phyloP scores from a whole-genome alignment of 2,329 filamentous ascomycete genomes.

The Verticillium isaacii region DNA sequence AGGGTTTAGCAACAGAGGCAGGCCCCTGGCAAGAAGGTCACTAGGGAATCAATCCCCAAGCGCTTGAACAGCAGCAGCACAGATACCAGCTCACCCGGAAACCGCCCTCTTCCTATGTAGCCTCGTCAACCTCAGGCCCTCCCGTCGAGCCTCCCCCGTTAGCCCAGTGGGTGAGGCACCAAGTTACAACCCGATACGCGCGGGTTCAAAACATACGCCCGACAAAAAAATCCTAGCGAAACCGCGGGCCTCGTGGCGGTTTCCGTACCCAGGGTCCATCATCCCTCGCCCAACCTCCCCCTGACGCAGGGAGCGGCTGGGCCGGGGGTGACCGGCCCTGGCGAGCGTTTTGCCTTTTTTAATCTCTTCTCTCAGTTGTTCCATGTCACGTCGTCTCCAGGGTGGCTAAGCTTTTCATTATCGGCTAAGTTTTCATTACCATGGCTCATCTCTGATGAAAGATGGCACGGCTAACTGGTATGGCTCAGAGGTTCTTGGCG shows the following conservation, averaged over 20 bases:
- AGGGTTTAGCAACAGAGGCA: no score
- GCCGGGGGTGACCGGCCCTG: neutral
- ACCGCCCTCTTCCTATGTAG: neutral
- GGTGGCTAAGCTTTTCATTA: no score
- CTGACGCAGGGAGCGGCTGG: neutral
- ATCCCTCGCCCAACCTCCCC: neutral
- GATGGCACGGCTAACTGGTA: neutral
- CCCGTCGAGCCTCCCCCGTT: neutral
- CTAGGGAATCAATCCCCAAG: neutral
- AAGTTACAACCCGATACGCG: neutral
- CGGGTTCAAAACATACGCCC: neutral
- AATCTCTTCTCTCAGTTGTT: neutral
- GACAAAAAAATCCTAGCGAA: neutral
- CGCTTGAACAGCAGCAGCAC: neutral
- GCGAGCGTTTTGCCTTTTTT: neutral
- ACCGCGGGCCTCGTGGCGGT: neutral
- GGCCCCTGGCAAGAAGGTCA: neutral
- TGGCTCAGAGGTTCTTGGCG: conserved; percentile 37
- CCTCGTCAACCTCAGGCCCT: neutral
- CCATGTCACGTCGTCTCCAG: no score
- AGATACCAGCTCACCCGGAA: neutral
- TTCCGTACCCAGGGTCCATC: neutral
- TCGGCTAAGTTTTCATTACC: no score
- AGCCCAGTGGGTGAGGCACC: neutral
- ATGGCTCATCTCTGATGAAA: neutral